Evolutionary conservation across 2,329 filamentous ascomycete genomes (phyloP).

Genomic region (Scedosporium aurantiacum): DNA sequence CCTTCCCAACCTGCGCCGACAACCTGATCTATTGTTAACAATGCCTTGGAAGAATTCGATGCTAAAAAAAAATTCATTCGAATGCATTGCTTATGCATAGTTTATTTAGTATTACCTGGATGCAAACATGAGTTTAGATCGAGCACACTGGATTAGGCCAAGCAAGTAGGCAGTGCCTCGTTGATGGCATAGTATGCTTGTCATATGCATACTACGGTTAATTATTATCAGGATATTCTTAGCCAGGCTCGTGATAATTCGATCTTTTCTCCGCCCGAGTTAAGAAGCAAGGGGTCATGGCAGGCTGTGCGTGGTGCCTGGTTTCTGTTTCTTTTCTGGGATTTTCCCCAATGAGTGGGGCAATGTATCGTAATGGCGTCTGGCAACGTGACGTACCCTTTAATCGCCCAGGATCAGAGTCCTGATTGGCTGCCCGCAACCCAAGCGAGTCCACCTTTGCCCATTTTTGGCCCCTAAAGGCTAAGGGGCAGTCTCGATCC

Average conservation of each 20-base stretch:
- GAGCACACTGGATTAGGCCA: too few species aligned
- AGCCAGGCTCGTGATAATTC: background rate
- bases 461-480: background rate
- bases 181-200: too few species aligned
- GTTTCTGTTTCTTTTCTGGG: conserved; percentile 5
- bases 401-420: background rate
- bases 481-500: background rate
- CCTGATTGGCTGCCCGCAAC: background rate
- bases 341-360: background rate
- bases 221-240: background rate
- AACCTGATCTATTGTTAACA: background rate
- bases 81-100: background rate
- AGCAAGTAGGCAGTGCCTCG: too few species aligned
- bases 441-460: background rate
- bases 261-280: background rate
- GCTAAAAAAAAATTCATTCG: background rate
- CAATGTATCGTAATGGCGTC: conserved; percentile 1
- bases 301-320: background rate
- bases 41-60: background rate
- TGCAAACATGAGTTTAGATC: too few species aligned
- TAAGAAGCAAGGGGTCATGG: background rate
- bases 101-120: background rate
- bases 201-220: too few species aligned
- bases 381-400: background rate
- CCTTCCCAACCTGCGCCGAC: background rate